Conservation (phyloP, 1,284 basidiomycete species). For the Cystodermella granulosa region DNA sequence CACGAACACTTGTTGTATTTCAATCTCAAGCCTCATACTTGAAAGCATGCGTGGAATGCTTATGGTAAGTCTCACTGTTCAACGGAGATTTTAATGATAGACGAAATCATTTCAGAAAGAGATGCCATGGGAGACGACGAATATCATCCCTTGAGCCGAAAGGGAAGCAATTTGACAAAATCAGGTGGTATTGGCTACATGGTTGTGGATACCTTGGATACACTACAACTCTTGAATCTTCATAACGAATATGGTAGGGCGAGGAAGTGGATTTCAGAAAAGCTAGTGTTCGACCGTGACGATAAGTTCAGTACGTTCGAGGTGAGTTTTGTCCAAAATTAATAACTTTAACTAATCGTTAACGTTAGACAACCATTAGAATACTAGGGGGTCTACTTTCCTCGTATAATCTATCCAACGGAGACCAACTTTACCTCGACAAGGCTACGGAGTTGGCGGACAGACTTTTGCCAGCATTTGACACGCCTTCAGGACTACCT, state of each 20-base stretch:
- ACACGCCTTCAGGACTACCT: conserved; percentile 77
- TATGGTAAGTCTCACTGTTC: conserved; percentile 52
- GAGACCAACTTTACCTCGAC: conserved; percentile 65
- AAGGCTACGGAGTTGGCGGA: conserved; percentile 77
- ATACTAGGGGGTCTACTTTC: conserved; percentile 61
- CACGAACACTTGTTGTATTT: neutral
- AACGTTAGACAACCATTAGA: conserved; percentile 43
- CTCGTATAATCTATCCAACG: conserved; percentile 68
- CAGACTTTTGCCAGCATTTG: conserved; percentile 76
- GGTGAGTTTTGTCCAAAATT: conserved; percentile 44
- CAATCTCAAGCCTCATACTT: conserved; percentile 2
- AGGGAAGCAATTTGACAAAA: conserved; percentile 70
- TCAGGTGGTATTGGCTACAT: conserved; percentile 83
- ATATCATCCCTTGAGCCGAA: conserved; percentile 74
- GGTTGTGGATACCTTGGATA: conserved; percentile 79
- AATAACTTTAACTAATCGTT: neutral
- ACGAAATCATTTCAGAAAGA: conserved; percentile 49
- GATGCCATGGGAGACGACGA: conserved; percentile 88
- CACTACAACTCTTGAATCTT: conserved; percentile 82
- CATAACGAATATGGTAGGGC: conserved; percentile 75
- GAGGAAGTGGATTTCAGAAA: conserved; percentile 68
- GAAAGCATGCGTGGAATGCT: conserved; percentile 72
- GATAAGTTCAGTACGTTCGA: conserved; percentile 89
- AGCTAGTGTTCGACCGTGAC: conserved; percentile 74
- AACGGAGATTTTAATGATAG: neutral